Base-by-base conservation (phyloP, 1,284 basidiomycete species). In the Leccinum griseonigrum region DNA sequence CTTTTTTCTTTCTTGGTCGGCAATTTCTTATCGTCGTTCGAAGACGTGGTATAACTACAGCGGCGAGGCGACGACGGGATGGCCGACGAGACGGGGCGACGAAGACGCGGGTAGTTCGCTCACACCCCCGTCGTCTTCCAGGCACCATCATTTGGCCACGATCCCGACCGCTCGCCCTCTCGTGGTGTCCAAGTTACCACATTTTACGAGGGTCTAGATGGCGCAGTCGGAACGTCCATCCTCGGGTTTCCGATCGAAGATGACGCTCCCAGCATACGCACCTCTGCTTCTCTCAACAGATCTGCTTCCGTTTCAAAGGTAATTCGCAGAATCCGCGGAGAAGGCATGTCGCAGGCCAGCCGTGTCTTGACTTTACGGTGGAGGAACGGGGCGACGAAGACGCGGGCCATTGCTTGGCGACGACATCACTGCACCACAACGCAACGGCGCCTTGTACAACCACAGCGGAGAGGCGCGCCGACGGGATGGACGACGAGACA, bases 281-380 rank as follows among this genome's bases (percentile, higher is more conserved):
- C 90, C 2, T 78, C 84, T 18, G 80, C 81, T 36, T 92, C 88
- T 70, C 70, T 89, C 56, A 89, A 89, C 67, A 81, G 87, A 65
- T 87, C 89, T 7, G 88, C 84, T 14, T 94, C 91, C 13, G 94
- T 94, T 1, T 94, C 91, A 34, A 94, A 94, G 76, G 91, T 94
- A 28, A 96, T 97, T 64, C 81, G 94, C 65, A 81, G 92, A 64
- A 86, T 97, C 71, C 82, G 93, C 57, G 94, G 94, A 54, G 94
- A 96, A 84, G 90, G 88, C 85, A 67, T 38, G 80, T 69, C 38
- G 3, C n/a, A n/a, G n/a, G n/a, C n/a, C n/a, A n/a, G n/a, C n/a
- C n/a, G n/a, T n/a, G n/a, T n/a, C n/a, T n/a, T n/a, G n/a, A n/a
- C n/a, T n/a, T n/a, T n/a, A n/a, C n/a, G n/a, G n/a, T n/a, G n/a